Evolutionary conservation across 106 monocot species (phyloP), one percentile per base, ranked within the genome.

Genomic region (Iris macrosiphon): DNA sequence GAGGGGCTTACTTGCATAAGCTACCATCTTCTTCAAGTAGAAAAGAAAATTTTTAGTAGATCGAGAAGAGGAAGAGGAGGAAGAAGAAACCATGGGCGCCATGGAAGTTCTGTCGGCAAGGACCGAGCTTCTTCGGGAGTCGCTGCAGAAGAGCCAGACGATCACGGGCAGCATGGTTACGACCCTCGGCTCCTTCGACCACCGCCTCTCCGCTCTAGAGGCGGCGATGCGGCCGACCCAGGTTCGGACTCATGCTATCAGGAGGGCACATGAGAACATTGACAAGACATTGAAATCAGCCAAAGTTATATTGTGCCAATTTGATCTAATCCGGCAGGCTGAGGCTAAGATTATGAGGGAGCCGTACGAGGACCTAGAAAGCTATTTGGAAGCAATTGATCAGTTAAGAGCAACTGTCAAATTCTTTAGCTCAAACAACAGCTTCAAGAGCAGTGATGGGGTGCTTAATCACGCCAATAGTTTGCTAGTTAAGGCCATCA

Each of bases 361-460:
- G 4, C 85, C 85, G 7, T 81, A 81, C 57, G 90, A 91, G 57
- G 85, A 91, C 40, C 32, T 91, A 24, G 90, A 91, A 50, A 71
- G 76, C 59, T 89, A 76, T 45, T 47, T 89, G 52, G 76, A 77
- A 59, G 88, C 83, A 30, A 60, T 89, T 52, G 72, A 77, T 54
- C 66, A 73, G 59, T 60, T 89, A 45, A 83, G 69, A 60, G 63
- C 62, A 22, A 79, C 54, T 57, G 61, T 63, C 7, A 32, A 59
- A 7, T 84, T 79, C 43, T 89, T 89, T 40, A 63, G 59, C 59
- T 66, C 75, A 0, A 77, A 83, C 18, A 79, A 76, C 55, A 74
- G 43, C 44, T 80, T 84, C 64, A 83, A 71, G 50, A 70, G 67
- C 51, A 66, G 73, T 46, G 83, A 83, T 64, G 83, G 69, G 21